phyloP scores from a whole-genome alignment of 345 rosid genomes.

The Diplotaxis tenuifolia region DNA sequence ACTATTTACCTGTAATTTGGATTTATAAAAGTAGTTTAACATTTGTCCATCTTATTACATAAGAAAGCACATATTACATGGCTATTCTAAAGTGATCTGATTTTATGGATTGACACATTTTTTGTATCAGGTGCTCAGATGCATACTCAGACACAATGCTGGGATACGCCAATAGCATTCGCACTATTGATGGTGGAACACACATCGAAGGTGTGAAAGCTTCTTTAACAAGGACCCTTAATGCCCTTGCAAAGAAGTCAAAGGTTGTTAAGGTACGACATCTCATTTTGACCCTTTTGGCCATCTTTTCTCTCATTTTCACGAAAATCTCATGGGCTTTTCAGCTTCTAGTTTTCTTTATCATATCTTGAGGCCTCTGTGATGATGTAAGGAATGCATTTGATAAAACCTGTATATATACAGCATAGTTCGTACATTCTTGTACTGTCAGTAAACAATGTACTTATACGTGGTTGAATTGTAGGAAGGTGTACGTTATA shows the following conservation, averaged over 20 bases:
- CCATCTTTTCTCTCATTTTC: neutral
- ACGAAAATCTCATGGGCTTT: neutral
- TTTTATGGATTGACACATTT: constrained; percentile 17
- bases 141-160: constrained; percentile 94
- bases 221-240: constrained; percentile 88
- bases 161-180: constrained; percentile 97
- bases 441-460: neutral
- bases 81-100: neutral
- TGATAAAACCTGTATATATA: neutral
- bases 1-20: constrained; percentile 5
- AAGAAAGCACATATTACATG: neutral
- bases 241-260: constrained; percentile 80
- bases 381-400: neutral
- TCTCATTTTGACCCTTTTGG: too few species aligned
- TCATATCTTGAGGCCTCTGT: neutral
- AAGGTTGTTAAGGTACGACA: constrained; percentile 72
- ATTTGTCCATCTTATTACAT: neutral
- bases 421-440: neutral
- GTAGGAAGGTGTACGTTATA: neutral
- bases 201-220: constrained; percentile 93
- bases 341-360: neutral
- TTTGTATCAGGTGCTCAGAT: constrained; percentile 77
- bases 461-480: neutral
- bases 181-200: constrained; percentile 96
- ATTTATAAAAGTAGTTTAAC: neutral